These are phyloP conservation scores for Aspergillus calidoustus DNA, from an alignment of 2,329 filamentous ascomycete genomes.

Conservation along the genomic window DNA sequence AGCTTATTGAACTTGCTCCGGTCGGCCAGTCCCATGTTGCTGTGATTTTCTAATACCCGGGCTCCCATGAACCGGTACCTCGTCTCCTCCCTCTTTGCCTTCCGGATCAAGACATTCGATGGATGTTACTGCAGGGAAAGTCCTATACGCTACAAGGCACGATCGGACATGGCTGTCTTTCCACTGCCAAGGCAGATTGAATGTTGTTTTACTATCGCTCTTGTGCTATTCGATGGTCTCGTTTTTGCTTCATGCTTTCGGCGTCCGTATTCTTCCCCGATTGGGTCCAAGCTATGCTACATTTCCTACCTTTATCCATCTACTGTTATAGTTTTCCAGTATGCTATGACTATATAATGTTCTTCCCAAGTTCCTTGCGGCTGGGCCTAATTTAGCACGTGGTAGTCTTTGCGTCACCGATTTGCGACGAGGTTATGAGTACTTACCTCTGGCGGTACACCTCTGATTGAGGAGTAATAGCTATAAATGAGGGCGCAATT, in stretches of 20 bases:
- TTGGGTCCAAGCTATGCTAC: conserved; percentile 35
- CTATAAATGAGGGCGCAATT: background rate
- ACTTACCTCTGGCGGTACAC: background rate
- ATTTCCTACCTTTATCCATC: conserved; percentile 23
- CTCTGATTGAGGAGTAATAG: background rate
- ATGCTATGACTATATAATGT: conserved; percentile 44
- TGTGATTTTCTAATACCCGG: conserved; percentile 9
- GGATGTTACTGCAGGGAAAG: conserved; percentile 18
- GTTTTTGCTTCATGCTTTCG: conserved; percentile 33
- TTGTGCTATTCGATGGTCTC: conserved; percentile 28
- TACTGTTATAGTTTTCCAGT: conserved; percentile 30
- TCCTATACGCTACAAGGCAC: conserved; percentile 25
- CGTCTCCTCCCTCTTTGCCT: conserved; percentile 16
- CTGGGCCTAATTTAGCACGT: background rate
- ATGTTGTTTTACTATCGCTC: conserved; percentile 33
- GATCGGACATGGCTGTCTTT: conserved; percentile 38
- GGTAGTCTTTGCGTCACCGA: background rate
- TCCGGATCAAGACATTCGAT: conserved; percentile 19
- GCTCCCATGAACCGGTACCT: conserved; percentile 10
- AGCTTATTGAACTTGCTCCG: conserved; percentile 14
- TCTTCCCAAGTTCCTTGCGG: conserved; percentile 3
- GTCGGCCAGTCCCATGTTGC: conserved; percentile 13
- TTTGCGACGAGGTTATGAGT: background rate
- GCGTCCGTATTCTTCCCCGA: conserved; percentile 40
- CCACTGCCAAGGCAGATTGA: conserved; percentile 33